Conservation (phyloP, 1,139 yeast species). For the Barnettozyma hawaiiensis region DNA sequence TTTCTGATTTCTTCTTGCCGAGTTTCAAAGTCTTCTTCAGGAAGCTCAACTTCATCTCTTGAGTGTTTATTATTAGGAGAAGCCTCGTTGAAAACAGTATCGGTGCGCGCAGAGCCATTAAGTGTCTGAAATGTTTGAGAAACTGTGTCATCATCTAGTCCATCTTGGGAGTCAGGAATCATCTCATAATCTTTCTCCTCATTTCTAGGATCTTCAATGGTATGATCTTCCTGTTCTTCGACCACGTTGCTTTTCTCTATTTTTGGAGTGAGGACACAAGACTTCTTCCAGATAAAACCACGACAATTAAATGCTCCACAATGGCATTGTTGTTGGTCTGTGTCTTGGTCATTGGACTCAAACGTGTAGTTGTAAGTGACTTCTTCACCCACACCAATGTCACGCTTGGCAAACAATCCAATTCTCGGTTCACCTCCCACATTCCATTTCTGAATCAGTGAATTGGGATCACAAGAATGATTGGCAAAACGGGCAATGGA, state of each 20-base stretch:
- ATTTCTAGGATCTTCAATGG: no score
- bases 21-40: no score
- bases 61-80: no score
- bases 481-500: constrained; percentile 39
- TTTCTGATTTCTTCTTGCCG: no score
- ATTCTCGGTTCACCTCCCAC: constrained; percentile 35
- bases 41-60: no score
- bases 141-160: background rate
- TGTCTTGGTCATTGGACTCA: constrained; percentile 35
- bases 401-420: constrained; percentile 34
- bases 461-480: constrained; percentile 39
- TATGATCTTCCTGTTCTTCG: no score
- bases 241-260: background rate
- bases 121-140: no score
- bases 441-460: constrained; percentile 39
- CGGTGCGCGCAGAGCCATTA: no score
- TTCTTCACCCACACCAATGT: constrained; percentile 30
- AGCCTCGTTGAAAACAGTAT: no score
- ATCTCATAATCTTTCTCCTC: background rate
- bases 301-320: constrained; percentile 35
- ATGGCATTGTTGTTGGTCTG: constrained; percentile 33
- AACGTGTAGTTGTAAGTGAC: constrained; percentile 39
- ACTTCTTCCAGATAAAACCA: constrained; percentile 31
- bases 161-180: background rate
- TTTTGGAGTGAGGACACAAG: constrained; percentile 1